Evolutionary conservation across 2,329 filamentous ascomycete species (phyloP).

Genomic region (Apiospora sp.): DNA sequence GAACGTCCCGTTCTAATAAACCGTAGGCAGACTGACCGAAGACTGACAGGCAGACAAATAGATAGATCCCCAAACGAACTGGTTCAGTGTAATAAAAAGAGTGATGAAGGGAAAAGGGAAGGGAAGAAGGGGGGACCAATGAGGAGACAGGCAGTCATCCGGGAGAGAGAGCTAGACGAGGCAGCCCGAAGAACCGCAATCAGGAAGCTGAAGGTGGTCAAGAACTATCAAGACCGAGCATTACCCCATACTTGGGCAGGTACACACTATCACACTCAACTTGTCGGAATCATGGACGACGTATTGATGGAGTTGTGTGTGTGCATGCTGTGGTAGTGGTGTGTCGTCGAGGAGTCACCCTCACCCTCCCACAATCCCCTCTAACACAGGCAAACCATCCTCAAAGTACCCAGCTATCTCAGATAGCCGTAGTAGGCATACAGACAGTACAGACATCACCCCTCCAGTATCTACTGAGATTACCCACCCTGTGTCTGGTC

Average conservation of each 20-base stretch:
- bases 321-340: slow-evolving; percentile 40
- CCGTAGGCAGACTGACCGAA: background rate
- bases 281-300: slow-evolving; percentile 6
- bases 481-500: background rate
- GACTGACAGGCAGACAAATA: background rate
- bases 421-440: background rate
- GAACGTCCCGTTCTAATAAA: slow-evolving; percentile 7
- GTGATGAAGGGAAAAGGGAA: background rate
- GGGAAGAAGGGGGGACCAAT: background rate
- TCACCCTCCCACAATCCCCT: slow-evolving; percentile 38
- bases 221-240: slow-evolving; percentile 1
- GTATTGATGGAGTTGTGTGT: slow-evolving; percentile 32
- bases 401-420: background rate
- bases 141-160: background rate
- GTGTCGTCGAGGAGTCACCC: slow-evolving; percentile 43
- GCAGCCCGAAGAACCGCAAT: slow-evolving; percentile 24
- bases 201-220: slow-evolving; percentile 10
- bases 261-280: background rate
- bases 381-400: slow-evolving; percentile 24
- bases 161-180: slow-evolving; percentile 2
- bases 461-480: background rate
- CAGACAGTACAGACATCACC: background rate
- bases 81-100: background rate
- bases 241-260: background rate
- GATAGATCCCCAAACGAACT: background rate